phyloP scores from a whole-genome alignment of 2,329 filamentous ascomycete genomes.

The Penicillium sp. region DNA sequence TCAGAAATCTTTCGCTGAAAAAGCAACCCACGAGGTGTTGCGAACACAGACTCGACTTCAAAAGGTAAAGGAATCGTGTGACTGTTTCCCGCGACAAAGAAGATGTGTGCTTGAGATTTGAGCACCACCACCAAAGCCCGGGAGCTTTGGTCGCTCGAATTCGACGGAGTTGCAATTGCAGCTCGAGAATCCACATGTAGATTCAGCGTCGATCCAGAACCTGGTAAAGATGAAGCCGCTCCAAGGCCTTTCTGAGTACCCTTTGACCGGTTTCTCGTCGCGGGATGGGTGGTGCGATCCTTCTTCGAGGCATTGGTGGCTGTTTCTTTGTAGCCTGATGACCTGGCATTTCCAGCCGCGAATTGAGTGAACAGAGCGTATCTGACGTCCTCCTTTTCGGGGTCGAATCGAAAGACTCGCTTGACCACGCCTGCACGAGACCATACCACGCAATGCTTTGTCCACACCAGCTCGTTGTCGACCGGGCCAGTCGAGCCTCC shows the following conservation, averaged over 20 bases:
- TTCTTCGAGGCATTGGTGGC: constrained; percentile 3
- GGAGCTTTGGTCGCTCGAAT: constrained; percentile 27
- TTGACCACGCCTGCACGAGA: constrained; percentile 78
- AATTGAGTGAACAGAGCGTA: constrained; percentile 85
- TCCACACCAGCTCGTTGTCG: constrained; percentile 76
- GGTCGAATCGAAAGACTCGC: constrained; percentile 76
- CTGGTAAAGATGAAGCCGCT: constrained; percentile 20
- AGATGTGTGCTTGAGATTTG: constrained; percentile 87
- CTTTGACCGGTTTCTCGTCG: constrained; percentile 5
- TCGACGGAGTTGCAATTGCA: constrained; percentile 14
- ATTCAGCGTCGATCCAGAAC: constrained; percentile 20
- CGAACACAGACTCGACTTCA: constrained; percentile 80
- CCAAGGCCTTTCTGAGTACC: constrained; percentile 16
- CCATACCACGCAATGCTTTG: constrained; percentile 75
- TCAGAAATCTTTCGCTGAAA: constrained; percentile 68
- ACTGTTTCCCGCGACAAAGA: constrained; percentile 79
- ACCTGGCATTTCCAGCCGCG: constrained; percentile 41
- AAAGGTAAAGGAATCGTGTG: constrained; percentile 92
- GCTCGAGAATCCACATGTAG: constrained; percentile 20
- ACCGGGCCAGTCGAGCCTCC: constrained; percentile 38
- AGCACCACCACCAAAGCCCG: constrained; percentile 82
- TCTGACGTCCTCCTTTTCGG: constrained; percentile 79
- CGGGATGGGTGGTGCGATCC: constrained; percentile 1
- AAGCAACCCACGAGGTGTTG: constrained; percentile 74
- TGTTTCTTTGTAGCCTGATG: constrained; percentile 7